These are phyloP conservation scores for Aspergillus ibericus DNA, from an alignment of 2,329 filamentous ascomycete species.

Conservation along the genomic window DNA sequence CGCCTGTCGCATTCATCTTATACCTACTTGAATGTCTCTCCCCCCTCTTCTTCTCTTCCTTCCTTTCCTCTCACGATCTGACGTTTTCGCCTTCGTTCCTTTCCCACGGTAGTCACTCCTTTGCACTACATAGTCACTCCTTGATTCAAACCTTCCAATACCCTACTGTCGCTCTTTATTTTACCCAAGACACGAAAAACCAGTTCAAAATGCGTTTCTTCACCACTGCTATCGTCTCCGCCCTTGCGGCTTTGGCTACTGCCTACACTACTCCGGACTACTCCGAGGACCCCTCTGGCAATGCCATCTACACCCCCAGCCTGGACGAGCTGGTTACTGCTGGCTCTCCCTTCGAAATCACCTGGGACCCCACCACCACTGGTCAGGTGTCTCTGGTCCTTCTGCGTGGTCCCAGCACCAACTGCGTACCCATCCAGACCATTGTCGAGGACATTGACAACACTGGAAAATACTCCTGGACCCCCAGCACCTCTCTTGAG, in stretches of 20 bases:
- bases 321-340: constrained; percentile 56
- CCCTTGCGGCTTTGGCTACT: constrained; percentile 41
- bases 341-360: constrained; percentile 58
- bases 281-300: constrained; percentile 46
- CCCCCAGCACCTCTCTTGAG: constrained; percentile 50
- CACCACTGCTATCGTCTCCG: constrained; percentile 35
- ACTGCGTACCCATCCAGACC: constrained; percentile 53
- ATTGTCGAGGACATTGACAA: constrained; percentile 57
- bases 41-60: constrained; percentile 14
- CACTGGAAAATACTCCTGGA: constrained; percentile 58
- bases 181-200: constrained; percentile 6
- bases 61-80: constrained; percentile 14
- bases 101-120: constrained; percentile 24
- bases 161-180: constrained; percentile 3
- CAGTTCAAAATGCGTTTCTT: constrained; percentile 40
- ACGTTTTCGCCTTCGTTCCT: constrained; percentile 8
- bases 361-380: constrained; percentile 50
- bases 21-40: constrained; percentile 15
- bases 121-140: constrained; percentile 28
- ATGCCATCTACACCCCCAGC: constrained; percentile 55
- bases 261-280: constrained; percentile 41
- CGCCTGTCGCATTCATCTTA: constrained; percentile 5
- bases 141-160: constrained; percentile 14
- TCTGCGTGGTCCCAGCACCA: constrained; percentile 58
- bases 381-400: constrained; percentile 57